phyloP scores from a whole-genome alignment of 495 filamentous ascomycete species.

The Talaromyces liani region DNA sequence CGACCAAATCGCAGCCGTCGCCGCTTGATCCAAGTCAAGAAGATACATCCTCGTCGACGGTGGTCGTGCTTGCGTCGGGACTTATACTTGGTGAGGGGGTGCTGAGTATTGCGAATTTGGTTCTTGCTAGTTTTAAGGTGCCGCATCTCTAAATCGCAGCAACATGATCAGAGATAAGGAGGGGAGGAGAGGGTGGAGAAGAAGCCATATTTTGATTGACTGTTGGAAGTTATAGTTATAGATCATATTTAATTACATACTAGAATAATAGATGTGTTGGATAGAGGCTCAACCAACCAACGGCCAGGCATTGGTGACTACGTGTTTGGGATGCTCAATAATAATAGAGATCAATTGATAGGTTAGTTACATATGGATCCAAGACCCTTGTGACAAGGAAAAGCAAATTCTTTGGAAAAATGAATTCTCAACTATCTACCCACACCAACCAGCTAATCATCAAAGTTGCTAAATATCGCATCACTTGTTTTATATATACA shows the following conservation, averaged over 20 bases:
- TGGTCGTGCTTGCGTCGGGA: conserved; percentile 62
- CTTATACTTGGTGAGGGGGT: conserved; percentile 93
- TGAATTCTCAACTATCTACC: background rate
- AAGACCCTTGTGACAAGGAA: background rate
- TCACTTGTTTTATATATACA: conserved; percentile 1
- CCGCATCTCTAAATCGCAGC: conserved; percentile 53
- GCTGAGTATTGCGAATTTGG: conserved; percentile 83
- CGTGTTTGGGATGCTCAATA: no score
- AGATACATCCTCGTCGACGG: conserved; percentile 42
- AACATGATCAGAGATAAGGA: no score
- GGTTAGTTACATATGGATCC: no score
- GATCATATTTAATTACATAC: no score
- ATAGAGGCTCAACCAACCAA: no score
- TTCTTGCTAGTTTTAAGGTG: conserved; percentile 71
- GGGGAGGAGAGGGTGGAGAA: background rate
- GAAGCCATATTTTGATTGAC: no score
- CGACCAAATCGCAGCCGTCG: background rate
- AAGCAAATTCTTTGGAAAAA: background rate
- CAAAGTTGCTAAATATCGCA: background rate
- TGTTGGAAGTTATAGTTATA: no score
- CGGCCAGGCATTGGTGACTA: no score
- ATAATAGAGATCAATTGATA: no score
- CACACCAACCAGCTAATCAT: conserved; percentile 3
- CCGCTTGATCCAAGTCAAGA: conserved; percentile 17
- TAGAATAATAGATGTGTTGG: no score